Conservation (phyloP, 106 monocot species). For the Acorus gramineus region DNA sequence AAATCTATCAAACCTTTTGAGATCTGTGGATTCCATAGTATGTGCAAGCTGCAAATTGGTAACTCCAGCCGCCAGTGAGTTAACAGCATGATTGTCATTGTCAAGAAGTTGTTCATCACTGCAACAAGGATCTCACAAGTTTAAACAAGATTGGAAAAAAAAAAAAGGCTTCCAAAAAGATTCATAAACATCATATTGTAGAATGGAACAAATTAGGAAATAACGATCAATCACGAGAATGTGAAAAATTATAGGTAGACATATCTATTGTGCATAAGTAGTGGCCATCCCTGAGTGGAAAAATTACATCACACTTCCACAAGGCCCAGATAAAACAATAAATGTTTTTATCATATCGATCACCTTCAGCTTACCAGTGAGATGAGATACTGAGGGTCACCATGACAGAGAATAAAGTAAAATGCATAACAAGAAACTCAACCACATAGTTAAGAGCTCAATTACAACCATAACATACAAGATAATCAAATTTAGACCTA, state of each 20-base stretch:
- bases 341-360: too few relatives aligned
- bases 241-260: too few relatives aligned
- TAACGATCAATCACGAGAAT: too few relatives aligned
- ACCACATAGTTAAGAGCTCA: too few relatives aligned
- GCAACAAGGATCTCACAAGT: neutral
- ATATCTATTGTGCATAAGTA: too few relatives aligned
- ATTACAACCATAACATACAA: too few relatives aligned
- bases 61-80: slow-evolving; percentile 24
- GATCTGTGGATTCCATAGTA: slow-evolving; percentile 11
- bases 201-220: too few relatives aligned
- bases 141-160: neutral
- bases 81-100: slow-evolving; percentile 52
- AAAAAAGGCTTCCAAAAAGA: neutral
- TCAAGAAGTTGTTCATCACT: slow-evolving; percentile 94
- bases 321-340: too few relatives aligned
- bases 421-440: neutral
- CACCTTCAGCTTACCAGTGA: neutral
- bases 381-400: neutral
- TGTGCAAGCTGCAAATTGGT: slow-evolving; percentile 23
- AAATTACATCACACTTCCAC: too few relatives aligned
- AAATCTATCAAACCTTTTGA: slow-evolving; percentile 20
- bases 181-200: too few relatives aligned
- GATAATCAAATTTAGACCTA: too few relatives aligned
- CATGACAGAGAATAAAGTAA: neutral
- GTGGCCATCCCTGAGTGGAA: too few relatives aligned